Percentiles rank a stretch among this genome's conserved stretches.
These are phyloP conservation scores for Pelargonium citronellum DNA, from an alignment of 441 rosid genomes.

Conservation along the genomic window DNA sequence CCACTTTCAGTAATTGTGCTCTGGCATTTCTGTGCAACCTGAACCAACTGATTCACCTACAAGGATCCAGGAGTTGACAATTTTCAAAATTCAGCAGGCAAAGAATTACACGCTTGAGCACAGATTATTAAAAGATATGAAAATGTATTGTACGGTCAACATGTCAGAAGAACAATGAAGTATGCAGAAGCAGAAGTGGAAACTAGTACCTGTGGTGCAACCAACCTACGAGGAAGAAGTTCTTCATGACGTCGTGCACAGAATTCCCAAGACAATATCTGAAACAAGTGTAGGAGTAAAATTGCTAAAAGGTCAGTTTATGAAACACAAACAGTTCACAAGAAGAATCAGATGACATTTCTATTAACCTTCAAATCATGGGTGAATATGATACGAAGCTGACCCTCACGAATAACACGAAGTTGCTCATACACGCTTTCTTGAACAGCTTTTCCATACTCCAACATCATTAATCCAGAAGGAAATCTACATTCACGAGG, in stretches of 20 bases:
- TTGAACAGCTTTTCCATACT: conserved; percentile 88
- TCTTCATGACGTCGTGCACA: conserved; percentile 94
- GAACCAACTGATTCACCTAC: conserved; percentile 88
- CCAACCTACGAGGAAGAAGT: conserved; percentile 88
- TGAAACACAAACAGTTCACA: background rate
- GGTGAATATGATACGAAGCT: conserved; percentile 81
- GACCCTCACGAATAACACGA: conserved; percentile 98
- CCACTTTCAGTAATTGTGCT: conserved; percentile 87
- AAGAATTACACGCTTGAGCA: background rate
- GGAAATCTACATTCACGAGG: conserved; percentile 74
- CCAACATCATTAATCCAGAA: conserved; percentile 78
- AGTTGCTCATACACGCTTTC: conserved; percentile 96
- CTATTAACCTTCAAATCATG: conserved; percentile 73
- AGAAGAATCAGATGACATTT: conserved; percentile 16
- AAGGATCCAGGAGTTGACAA: conserved; percentile 5
- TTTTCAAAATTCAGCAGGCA: background rate
- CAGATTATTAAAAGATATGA: too few species aligned
- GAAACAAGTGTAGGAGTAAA: conserved; percentile 18
- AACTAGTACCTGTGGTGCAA: conserved; percentile 95
- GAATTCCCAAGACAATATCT: conserved; percentile 97
- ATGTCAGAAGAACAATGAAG: too few species aligned
- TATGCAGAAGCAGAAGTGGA: conserved; percentile 31
- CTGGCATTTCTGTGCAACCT: conserved; percentile 95
- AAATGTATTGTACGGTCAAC: too few species aligned
- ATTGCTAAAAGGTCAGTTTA: conserved; percentile 14